phyloP scores from a whole-genome alignment of 2,329 filamentous ascomycete species.

The Diaporthe vaccinii region DNA sequence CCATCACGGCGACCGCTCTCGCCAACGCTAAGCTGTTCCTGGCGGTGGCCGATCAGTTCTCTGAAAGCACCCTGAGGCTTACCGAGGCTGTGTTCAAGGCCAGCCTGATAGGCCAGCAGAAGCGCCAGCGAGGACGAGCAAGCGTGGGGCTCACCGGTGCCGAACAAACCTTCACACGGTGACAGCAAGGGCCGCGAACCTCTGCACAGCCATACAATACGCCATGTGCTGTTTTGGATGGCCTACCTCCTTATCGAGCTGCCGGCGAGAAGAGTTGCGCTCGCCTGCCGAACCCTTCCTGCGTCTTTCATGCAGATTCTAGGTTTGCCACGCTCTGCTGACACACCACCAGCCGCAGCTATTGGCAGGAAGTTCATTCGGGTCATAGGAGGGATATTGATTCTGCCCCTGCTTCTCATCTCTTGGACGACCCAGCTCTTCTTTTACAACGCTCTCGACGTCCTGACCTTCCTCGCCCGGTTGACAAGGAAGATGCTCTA shows the following conservation, averaged over 20 bases:
- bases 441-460: background rate
- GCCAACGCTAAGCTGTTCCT: background rate
- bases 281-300: background rate
- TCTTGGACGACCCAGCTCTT: background rate
- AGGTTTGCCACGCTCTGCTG: background rate
- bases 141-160: too few relatives aligned
- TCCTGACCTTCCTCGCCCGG: background rate
- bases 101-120: background rate
- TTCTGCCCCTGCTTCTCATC: background rate
- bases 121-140: background rate
- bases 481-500: background rate
- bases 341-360: background rate
- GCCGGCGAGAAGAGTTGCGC: conserved; percentile 2
- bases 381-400: background rate
- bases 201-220: background rate
- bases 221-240: conserved; percentile 6
- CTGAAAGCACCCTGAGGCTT: background rate
- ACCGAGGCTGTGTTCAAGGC: background rate
- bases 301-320: background rate
- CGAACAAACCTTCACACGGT: background rate
- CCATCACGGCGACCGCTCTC: background rate
- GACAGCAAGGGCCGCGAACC: background rate
- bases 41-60: background rate
- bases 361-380: background rate
- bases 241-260: conserved; percentile 19